Percentiles rank a stretch among this genome's conserved stretches.
Conservation (phyloP, 164 flowering plant genomes). For the Tetrastigma voinierianum region DNA sequence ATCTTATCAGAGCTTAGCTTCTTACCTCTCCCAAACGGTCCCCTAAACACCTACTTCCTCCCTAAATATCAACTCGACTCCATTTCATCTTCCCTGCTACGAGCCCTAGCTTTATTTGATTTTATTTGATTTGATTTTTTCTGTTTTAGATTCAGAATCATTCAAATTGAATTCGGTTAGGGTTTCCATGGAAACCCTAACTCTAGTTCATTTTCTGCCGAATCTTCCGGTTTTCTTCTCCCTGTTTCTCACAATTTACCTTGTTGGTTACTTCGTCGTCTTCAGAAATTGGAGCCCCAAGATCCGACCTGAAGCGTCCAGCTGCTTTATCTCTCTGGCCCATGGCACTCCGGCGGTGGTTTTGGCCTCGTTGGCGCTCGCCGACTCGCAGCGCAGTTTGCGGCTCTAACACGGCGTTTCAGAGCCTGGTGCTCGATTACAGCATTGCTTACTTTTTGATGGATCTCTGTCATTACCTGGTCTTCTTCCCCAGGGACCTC, state of each 20-base stretch:
- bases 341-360: constrained; percentile 91
- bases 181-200: constrained; percentile 37
- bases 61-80: too few species aligned
- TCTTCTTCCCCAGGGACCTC: constrained; percentile 66
- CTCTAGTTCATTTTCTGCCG: constrained; percentile 16
- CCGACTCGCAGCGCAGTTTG: constrained; percentile 41
- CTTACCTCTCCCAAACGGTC: neutral
- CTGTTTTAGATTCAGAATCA: too few species aligned
- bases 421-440: constrained; percentile 64
- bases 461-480: constrained; percentile 69
- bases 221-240: constrained; percentile 47
- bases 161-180: neutral
- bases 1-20: neutral
- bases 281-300: constrained; percentile 63
- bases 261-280: constrained; percentile 47
- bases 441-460: constrained; percentile 75
- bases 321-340: constrained; percentile 72
- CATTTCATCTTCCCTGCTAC: too few species aligned
- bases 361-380: constrained; percentile 43
- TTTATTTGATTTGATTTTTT: too few species aligned
- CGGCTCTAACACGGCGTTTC: constrained; percentile 54
- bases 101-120: too few species aligned
- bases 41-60: neutral
- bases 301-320: constrained; percentile 68
- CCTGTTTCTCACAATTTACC: constrained; percentile 46